phyloP scores from a whole-genome alignment of 148 eudicot genomes.

The Vaccinium darrowii region DNA sequence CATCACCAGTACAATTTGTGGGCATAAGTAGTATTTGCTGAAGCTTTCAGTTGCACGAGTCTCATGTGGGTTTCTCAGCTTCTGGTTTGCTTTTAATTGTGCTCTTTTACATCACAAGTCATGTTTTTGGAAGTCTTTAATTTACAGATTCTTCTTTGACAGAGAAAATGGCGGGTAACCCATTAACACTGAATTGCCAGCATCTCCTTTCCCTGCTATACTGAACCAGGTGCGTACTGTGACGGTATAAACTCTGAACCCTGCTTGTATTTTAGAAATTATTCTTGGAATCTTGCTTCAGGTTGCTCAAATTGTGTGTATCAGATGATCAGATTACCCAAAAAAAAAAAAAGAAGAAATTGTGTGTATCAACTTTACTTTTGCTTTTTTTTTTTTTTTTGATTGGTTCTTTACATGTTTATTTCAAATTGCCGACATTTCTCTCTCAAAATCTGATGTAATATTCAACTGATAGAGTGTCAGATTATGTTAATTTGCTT shows the following conservation, averaged over 20 bases:
- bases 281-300: neutral
- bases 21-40: too few species aligned
- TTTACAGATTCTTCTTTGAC: neutral
- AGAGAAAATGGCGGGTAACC: slow-evolving; percentile 15
- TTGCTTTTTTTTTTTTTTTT: neutral
- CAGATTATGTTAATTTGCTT: neutral
- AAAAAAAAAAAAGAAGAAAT: too few species aligned
- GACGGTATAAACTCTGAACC: neutral
- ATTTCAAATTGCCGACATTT: neutral
- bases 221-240: slow-evolving; percentile 8
- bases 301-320: neutral
- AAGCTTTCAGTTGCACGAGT: neutral
- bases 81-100: slow-evolving; percentile 2
- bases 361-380: neutral
- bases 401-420: neutral
- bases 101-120: neutral
- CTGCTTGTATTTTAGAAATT: neutral
- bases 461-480: neutral
- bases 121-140: neutral
- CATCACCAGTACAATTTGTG: neutral
- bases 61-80: neutral
- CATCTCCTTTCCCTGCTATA: neutral
- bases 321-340: neutral
- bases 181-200: neutral
- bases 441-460: neutral